A percentile compares a stretch with the other conserved stretches of the same genome.
Conservation (phyloP, 2,329 filamentous ascomycete genomes). For the Beauveria sp. region DNA sequence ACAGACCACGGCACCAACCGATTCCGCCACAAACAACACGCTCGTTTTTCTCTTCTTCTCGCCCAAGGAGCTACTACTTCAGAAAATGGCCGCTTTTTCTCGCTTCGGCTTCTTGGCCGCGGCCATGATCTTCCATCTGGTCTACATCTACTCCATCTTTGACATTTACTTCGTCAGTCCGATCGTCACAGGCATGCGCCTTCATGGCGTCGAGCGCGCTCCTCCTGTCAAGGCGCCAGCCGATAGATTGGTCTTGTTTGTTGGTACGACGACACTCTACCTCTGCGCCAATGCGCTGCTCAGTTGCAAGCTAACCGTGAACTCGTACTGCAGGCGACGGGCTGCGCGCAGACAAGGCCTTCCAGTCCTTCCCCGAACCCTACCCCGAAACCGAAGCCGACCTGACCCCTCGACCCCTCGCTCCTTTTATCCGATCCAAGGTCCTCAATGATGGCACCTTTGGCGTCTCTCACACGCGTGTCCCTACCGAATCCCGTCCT, state of each 20-base stretch:
- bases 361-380: conserved; percentile 86
- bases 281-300: neutral
- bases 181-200: conserved; percentile 89
- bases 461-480: conserved; percentile 91
- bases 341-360: conserved; percentile 93
- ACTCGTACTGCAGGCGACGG: conserved; percentile 60
- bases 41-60: neutral
- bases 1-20: neutral
- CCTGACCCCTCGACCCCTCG: conserved; percentile 68
- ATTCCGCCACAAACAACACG: neutral
- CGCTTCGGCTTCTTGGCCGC: conserved; percentile 80
- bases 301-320: conserved; percentile 3
- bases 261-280: conserved; percentile 50
- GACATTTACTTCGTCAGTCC: conserved; percentile 98
- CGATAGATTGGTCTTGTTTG: conserved; percentile 84
- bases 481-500: conserved; percentile 91
- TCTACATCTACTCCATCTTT: conserved; percentile 94
- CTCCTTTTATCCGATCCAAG: conserved; percentile 83
- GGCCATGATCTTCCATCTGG: conserved; percentile 84
- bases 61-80: too few relatives aligned
- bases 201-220: conserved; percentile 62
- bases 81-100: conserved; percentile 44
- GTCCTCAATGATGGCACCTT: conserved; percentile 89
- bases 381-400: conserved; percentile 60
- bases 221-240: conserved; percentile 62